A percentile compares a stretch with the other conserved stretches of the same genome.
phyloP scores from a whole-genome alignment of 768 basidiomycete species.

The Sarcomyxa edulis region DNA sequence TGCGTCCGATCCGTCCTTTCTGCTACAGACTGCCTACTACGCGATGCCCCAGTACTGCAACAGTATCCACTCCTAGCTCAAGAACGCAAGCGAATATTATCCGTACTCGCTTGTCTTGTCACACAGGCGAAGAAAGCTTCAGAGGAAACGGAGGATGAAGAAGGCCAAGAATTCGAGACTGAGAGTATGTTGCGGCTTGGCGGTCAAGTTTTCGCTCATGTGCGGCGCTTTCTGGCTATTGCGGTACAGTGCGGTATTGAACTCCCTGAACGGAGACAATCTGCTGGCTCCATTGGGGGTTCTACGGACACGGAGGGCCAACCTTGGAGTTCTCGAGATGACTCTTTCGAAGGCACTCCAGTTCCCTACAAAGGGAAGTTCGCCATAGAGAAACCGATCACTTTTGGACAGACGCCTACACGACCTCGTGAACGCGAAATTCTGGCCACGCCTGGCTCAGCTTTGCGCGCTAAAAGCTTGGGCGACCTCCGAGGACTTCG shows the following conservation, averaged over 20 bases:
- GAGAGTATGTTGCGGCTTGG: conserved; percentile 77
- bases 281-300: conserved; percentile 19
- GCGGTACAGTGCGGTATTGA: conserved; percentile 72
- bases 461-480: conserved; percentile 47
- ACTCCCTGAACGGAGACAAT: conserved; percentile 47
- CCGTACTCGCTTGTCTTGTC: conserved; percentile 77
- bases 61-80: conserved; percentile 60
- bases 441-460: conserved; percentile 21
- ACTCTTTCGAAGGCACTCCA: conserved; percentile 22
- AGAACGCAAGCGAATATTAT: conserved; percentile 79
- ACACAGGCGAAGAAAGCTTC: conserved; percentile 70
- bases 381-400: conserved; percentile 9
- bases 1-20: conserved; percentile 86
- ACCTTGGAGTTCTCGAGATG: conserved; percentile 22
- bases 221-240: conserved; percentile 73
- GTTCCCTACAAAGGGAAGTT: conserved; percentile 23
- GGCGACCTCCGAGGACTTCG: conserved; percentile 38
- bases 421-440: conserved; percentile 17
- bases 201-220: conserved; percentile 74
- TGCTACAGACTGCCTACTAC: conserved; percentile 76
- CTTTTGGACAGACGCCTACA: conserved; percentile 1
- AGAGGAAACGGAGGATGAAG: conserved; percentile 39
- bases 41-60: conserved; percentile 72
- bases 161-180: conserved; percentile 51
- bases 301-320: conserved; percentile 24